Conservation (phyloP, 2,329 filamentous ascomycete genomes). For the Fusarium nodosum region DNA sequence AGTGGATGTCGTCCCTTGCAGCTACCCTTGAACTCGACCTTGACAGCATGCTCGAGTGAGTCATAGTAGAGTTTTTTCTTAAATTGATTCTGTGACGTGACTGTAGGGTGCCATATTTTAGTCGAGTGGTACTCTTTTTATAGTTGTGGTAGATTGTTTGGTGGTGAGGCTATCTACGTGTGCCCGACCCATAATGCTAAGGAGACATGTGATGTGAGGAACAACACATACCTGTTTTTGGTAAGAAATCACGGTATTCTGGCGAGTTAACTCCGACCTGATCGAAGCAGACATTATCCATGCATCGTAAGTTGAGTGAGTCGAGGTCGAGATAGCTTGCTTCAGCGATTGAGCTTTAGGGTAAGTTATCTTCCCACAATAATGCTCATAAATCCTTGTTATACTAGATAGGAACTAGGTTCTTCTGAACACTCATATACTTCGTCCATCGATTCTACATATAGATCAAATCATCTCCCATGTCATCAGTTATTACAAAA, state of each 20-base stretch:
- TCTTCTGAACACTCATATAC: too few relatives aligned
- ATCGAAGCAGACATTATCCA: neutral
- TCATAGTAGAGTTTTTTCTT: constrained; percentile 11
- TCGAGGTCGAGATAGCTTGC: too few relatives aligned
- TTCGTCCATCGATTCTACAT: neutral
- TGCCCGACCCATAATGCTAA: constrained; percentile 11
- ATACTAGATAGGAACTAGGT: too few relatives aligned
- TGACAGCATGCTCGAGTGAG: constrained; percentile 16
- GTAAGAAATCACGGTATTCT: neutral
- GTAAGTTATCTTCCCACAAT: neutral
- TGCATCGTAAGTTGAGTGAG: neutral
- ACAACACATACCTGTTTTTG: constrained; percentile 18
- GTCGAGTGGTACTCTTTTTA: constrained; percentile 9
- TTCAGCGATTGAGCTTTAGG: constrained; percentile 4
- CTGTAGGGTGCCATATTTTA: constrained; percentile 4
- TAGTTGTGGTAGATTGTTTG: constrained; percentile 7
- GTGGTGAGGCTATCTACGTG: constrained; percentile 38
- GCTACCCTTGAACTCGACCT: constrained; percentile 23
- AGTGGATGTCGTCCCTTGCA: constrained; percentile 35
- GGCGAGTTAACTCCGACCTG: neutral
- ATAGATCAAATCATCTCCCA: neutral
- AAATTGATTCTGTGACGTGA: constrained; percentile 22
- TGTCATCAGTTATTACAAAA: neutral
- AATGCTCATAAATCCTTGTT: neutral
- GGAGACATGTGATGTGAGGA: constrained; percentile 7